Conservation (phyloP, 2,329 filamentous ascomycete genomes). For the Calcarisporium arbuscula region DNA sequence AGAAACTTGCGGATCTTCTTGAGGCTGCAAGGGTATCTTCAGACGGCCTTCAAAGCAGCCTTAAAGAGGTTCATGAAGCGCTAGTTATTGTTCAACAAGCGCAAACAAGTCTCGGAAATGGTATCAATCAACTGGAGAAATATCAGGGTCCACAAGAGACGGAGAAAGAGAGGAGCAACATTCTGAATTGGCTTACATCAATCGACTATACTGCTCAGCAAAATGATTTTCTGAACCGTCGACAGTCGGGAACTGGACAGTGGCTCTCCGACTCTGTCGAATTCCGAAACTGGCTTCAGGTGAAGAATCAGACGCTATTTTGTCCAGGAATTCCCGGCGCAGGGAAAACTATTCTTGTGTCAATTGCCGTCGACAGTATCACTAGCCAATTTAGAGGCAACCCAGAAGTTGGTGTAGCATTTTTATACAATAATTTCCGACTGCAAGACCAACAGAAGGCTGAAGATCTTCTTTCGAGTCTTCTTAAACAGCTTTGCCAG, state of each 20-base stretch:
- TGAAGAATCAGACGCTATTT: slow-evolving; percentile 27
- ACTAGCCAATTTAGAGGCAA: not conserved
- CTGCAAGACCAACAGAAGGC: not conserved
- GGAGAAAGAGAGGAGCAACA: accelerated
- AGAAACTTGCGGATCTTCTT: no score
- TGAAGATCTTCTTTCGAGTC: not conserved
- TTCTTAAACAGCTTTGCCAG: slow-evolving; percentile 3
- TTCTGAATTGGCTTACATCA: slow-evolving; percentile 13
- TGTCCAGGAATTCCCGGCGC: slow-evolving; percentile 41
- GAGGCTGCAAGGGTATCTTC: no score
- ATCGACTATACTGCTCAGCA: slow-evolving; percentile 31
- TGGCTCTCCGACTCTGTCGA: slow-evolving; percentile 37
- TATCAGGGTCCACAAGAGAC: not conserved
- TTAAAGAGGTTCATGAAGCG: no score
- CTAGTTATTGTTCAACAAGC: no score
- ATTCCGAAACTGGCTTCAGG: slow-evolving; percentile 26
- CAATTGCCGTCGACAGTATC: slow-evolving; percentile 33
- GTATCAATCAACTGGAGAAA: no score
- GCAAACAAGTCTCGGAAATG: not conserved
- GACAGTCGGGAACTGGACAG: slow-evolving; percentile 33
- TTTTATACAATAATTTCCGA: slow-evolving; percentile 3
- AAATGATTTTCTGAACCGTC: slow-evolving; percentile 21
- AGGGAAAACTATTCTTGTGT: slow-evolving; percentile 40
- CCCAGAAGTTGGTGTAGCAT: not conserved
- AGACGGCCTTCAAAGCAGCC: no score